Evolutionary conservation across 345 rosid genomes (phyloP).

Genomic region (Rhizophora apiculata): DNA sequence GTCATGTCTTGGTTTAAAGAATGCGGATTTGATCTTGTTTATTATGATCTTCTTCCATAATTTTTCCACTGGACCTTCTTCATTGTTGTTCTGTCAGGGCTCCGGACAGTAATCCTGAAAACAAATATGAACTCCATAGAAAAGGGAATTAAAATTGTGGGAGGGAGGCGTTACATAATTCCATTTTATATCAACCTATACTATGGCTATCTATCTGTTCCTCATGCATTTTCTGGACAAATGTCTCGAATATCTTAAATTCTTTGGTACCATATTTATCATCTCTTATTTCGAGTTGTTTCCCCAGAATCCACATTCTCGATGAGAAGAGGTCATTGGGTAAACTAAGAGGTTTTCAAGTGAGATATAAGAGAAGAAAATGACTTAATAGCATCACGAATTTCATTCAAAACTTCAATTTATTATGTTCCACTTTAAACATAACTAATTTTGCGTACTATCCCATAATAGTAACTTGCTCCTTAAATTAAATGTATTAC

Average conservation of each 20-base stretch:
- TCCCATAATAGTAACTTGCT: no score
- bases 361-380: no score
- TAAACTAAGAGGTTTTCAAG: background rate
- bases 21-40: conserved; percentile 30
- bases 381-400: no score
- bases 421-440: no score
- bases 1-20: conserved; percentile 27
- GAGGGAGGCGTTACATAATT: no score
- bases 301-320: background rate
- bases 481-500: no score
- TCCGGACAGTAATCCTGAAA: conserved; percentile 49
- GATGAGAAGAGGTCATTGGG: background rate
- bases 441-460: no score
- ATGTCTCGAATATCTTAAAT: conserved; percentile 56
- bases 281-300: no score
- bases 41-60: conserved; percentile 44
- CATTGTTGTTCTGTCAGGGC: conserved; percentile 45
- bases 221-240: conserved; percentile 78
- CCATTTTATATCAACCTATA: background rate
- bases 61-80: conserved; percentile 45
- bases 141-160: background rate
- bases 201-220: conserved; percentile 52
- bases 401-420: no score
- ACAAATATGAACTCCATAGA: background rate
- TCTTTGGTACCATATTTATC: conserved; percentile 30